Conservation (phyloP, 129 eudicot genomes). For the Centrapalus pauciflorus region DNA sequence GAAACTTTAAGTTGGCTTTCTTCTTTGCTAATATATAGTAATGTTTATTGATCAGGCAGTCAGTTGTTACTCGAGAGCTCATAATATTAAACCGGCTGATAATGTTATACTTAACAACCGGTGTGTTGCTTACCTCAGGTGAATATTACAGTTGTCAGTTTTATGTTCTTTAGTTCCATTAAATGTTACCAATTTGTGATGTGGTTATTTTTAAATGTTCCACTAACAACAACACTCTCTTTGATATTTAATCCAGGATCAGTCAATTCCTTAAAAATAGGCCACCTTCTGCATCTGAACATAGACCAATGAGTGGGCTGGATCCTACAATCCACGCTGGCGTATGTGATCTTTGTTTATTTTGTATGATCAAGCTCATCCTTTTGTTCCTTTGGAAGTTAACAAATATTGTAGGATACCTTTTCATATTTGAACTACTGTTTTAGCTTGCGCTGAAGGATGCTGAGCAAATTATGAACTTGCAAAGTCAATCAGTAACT, state of each 20-base stretch:
- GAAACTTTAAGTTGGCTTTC: neutral
- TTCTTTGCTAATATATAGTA: neutral
- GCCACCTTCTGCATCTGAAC: conserved; percentile 77
- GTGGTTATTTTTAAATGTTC: neutral
- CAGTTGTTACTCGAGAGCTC: conserved; percentile 62
- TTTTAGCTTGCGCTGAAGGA: conserved; percentile 94
- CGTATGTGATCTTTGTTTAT: conserved; percentile 46
- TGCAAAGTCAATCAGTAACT: conserved; percentile 37
- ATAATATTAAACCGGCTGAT: conserved; percentile 57
- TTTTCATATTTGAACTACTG: conserved; percentile 6
- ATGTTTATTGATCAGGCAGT: conserved; percentile 56
- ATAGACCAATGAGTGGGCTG: conserved; percentile 80
- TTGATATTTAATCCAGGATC: conserved; percentile 40
- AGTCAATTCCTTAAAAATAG: conserved; percentile 68
- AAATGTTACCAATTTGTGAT: neutral
- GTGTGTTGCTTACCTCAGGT: conserved; percentile 81
- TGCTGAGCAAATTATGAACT: conserved; percentile 75
- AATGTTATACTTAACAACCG: conserved; percentile 73
- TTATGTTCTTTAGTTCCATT: neutral
- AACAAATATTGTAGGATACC: neutral
- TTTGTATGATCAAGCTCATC: conserved; percentile 33
- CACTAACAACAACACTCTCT: neutral
- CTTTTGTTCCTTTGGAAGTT: conserved; percentile 17
- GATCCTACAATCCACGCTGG: conserved; percentile 98
- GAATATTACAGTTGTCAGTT: neutral